Conservation (phyloP, 768 basidiomycete species). For the Cantharellus anzutake region DNA sequence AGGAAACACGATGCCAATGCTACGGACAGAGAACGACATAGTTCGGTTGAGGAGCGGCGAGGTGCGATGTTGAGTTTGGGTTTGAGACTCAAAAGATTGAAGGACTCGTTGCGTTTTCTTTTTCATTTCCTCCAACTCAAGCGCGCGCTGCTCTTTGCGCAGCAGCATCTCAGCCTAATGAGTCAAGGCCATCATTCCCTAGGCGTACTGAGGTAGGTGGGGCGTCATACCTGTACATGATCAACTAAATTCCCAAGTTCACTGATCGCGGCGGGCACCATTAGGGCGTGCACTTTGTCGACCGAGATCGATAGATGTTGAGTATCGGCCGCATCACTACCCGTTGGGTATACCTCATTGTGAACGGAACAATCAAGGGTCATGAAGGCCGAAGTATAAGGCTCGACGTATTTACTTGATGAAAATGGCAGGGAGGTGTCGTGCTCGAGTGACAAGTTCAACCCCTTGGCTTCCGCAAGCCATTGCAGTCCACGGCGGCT, state of each 20-base stretch:
- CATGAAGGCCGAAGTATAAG: slow-evolving; percentile 65
- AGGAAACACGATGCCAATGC: slow-evolving; percentile 84
- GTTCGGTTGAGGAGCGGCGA: slow-evolving; percentile 20
- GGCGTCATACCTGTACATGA: slow-evolving; percentile 38
- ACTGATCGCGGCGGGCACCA: slow-evolving; percentile 85
- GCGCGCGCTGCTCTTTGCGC: slow-evolving; percentile 53
- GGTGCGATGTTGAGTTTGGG: slow-evolving; percentile 4
- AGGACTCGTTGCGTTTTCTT: slow-evolving; percentile 59
- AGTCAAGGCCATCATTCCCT: slow-evolving; percentile 13
- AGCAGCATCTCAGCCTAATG: slow-evolving; percentile 50
- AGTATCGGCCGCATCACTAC: slow-evolving; percentile 1
- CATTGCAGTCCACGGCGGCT: slow-evolving; percentile 27
- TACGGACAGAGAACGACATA: slow-evolving; percentile 23
- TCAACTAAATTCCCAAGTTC: slow-evolving; percentile 83
- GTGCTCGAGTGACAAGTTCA: slow-evolving; percentile 72
- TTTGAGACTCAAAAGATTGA: slow-evolving; percentile 38
- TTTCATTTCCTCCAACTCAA: slow-evolving; percentile 67
- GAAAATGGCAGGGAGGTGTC: slow-evolving; percentile 23
- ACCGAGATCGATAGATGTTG: slow-evolving; percentile 29
- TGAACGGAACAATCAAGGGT: slow-evolving; percentile 44
- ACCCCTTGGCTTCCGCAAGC: slow-evolving; percentile 51
- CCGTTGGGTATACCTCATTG: slow-evolving; percentile 8
- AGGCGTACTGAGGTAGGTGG: background rate
- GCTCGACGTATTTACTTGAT: slow-evolving; percentile 27
- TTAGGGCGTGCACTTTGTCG: slow-evolving; percentile 72